Evolutionary conservation across 331 rosid genomes (phyloP).

Genomic region (Spiraea crenata): DNA sequence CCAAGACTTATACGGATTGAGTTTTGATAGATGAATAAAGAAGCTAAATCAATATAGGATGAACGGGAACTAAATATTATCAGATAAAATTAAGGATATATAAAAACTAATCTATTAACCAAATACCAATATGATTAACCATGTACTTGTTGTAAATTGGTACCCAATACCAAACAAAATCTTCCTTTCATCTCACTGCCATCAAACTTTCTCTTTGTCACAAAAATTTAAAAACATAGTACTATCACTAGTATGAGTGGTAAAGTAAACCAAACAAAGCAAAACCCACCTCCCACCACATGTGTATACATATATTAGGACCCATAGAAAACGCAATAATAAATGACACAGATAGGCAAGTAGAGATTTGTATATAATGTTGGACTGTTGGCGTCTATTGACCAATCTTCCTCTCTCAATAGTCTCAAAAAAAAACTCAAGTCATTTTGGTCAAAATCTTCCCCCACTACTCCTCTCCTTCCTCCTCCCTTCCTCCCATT

Average conservation of each 20-base stretch:
- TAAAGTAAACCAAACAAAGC: not conserved
- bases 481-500: constrained; percentile 19
- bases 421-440: not conserved
- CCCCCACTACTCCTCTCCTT: constrained; percentile 21
- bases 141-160: not conserved
- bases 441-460: constrained; percentile 13
- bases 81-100: too few species aligned
- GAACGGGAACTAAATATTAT: too few species aligned
- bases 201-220: not conserved
- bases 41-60: too few species aligned
- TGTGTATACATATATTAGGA: not conserved
- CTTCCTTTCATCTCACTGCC: not conserved
- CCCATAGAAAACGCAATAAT: constrained; percentile 8
- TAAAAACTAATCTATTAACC: too few species aligned
- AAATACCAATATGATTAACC: not conserved
- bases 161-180: too few species aligned
- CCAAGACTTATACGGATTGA: not conserved
- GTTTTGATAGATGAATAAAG: not conserved
- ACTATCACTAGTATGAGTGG: not conserved
- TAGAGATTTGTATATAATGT: not conserved
- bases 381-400: constrained; percentile 10
- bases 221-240: too few species aligned
- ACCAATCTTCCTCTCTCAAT: not conserved
- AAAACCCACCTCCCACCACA: not conserved
- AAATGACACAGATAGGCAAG: not conserved